phyloP scores from a whole-genome alignment of 192 early-diverging fungal genomes.

The Geosiphon pyriformis region DNA sequence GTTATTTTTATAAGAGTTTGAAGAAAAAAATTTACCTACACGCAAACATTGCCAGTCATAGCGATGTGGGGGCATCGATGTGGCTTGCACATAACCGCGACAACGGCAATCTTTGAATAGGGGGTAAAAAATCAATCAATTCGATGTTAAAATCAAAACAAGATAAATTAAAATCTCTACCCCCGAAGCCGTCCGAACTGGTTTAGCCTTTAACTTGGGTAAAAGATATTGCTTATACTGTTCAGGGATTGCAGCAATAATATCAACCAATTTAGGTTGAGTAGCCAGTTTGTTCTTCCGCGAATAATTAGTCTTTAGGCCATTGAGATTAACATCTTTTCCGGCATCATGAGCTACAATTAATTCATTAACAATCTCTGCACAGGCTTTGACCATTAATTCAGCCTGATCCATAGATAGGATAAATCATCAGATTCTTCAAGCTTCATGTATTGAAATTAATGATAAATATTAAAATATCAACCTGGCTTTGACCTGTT shows the following conservation, averaged over 20 bases:
- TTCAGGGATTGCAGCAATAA: slow-evolving; percentile 97
- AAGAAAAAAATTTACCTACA: slow-evolving; percentile 47
- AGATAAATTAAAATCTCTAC: slow-evolving; percentile 38
- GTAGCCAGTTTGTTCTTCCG: slow-evolving; percentile 67
- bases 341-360: slow-evolving; percentile 58
- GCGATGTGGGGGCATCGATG: slow-evolving; percentile 98
- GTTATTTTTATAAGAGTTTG: not conserved
- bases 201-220: slow-evolving; percentile 89
- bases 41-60: slow-evolving; percentile 99
- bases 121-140: not conserved
- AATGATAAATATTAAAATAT: no score
- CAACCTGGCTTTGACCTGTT: no score
- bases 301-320: slow-evolving; percentile 71
- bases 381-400: slow-evolving; percentile 78
- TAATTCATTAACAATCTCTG: slow-evolving; percentile 89
- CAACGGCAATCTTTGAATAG: slow-evolving; percentile 74
- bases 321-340: slow-evolving; percentile 84
- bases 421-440: no score
- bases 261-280: slow-evolving; percentile 94
- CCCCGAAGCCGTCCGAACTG: slow-evolving; percentile 90
- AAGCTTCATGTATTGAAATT: no score
- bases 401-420: no score
- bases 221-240: slow-evolving; percentile 79
- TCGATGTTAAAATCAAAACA: not conserved
- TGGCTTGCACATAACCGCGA: slow-evolving; percentile 96